Conservation (phyloP, 2,329 filamentous ascomycete genomes). For the Xylaria sp. region DNA sequence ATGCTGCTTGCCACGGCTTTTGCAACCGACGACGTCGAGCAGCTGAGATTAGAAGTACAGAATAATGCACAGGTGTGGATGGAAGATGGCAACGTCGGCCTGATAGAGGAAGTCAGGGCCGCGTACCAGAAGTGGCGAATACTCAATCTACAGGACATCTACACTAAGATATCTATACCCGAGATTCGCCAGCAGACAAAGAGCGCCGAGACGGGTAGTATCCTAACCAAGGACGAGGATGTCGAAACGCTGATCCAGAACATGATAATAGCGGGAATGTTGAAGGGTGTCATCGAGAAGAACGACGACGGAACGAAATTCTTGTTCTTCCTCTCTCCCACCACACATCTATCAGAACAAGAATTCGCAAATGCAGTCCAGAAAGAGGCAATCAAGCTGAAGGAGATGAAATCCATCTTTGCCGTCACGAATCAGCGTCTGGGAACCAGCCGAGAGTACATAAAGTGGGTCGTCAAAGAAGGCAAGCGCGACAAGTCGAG, state of each 20-base stretch:
- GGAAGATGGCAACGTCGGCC: conserved; percentile 76
- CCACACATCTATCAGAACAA: conserved; percentile 59
- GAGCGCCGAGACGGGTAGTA: conserved; percentile 64
- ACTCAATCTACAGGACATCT: conserved; percentile 77
- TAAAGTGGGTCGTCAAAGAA: conserved; percentile 60
- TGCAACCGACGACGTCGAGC: conserved; percentile 62
- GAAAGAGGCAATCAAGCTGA: conserved; percentile 56
- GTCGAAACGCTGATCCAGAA: conserved; percentile 60
- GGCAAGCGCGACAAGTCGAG: conserved; percentile 53
- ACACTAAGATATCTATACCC: conserved; percentile 67
- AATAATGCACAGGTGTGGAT: conserved; percentile 69
- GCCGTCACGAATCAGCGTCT: conserved; percentile 65
- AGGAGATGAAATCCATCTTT: conserved; percentile 60
- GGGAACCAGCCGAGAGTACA: conserved; percentile 66
- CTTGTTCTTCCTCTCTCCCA: conserved; percentile 61
- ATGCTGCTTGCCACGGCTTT: conserved; percentile 76
- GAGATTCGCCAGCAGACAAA: conserved; percentile 64
- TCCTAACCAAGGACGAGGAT: conserved; percentile 56
- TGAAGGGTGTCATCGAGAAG: conserved; percentile 64
- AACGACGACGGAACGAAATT: conserved; percentile 58
- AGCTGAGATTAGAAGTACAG: conserved; percentile 73
- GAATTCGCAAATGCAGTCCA: conserved; percentile 63
- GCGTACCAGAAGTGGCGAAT: conserved; percentile 83
- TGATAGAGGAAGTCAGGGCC: conserved; percentile 75
- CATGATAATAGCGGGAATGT: conserved; percentile 67